Evolutionary conservation across 2,329 filamentous ascomycete genomes (phyloP), one percentile per base, ranked within the genome.

Genomic region (Neurospora sp.): DNA sequence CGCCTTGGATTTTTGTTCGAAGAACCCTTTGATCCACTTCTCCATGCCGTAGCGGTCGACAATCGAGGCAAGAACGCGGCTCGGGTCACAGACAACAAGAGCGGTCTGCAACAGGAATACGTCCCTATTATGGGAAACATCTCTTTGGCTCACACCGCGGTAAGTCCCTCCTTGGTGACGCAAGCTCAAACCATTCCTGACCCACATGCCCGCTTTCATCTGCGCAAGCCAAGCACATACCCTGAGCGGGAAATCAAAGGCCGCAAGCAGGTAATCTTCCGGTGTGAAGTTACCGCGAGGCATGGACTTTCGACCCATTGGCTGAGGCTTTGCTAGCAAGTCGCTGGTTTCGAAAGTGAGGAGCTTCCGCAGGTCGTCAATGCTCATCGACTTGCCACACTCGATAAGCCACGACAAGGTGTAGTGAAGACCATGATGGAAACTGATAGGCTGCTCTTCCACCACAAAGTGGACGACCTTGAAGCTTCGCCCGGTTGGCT

Each of bases 151-250:
- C 15, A 97, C 93, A 52, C 93, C 94, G 17, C 93, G 90, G 78
- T 99, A 99, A 19, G 94, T 96, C 68, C 91, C 91, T 78, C 96
- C 96, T 80, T 99, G 96, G 78, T 99, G 96, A 46, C 95, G 89
- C 68, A 99, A 86, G 76, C 95, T 98, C 77, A 99, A 93, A 2
- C 96, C 96, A 77, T 99, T 99, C 69, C 96, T 89, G 73, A 99
- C 95, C 96, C 96, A 99, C 89, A 98, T 97, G 68, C 93, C 92
- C 19, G 95, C 93, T 79, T 97, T 97, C 89, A 99, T 98, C 82
- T 99, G 96, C 6, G 96, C 92, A 39, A 99, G 84, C 96, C 96
- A 99, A 23, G 93, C 93, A 78, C 93, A 97, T 0, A 98, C 94
- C 68, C 96, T 88, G 4, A 99, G 84, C 0, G 96, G 95, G 76